Evolutionary conservation across 495 filamentous ascomycete genomes (phyloP).

Genomic region (Oidiodendron maius): DNA sequence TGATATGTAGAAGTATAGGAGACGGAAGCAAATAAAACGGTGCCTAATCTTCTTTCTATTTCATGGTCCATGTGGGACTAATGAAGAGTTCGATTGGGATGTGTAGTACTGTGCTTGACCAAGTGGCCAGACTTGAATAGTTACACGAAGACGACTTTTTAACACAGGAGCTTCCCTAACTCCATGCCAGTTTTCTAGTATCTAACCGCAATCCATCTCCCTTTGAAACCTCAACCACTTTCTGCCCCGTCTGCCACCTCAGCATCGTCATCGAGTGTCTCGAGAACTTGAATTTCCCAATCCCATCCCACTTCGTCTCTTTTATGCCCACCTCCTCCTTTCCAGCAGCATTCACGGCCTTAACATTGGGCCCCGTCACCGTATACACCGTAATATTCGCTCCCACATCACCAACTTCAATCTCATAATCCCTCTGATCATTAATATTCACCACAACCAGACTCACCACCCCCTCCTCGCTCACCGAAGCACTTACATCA

Average conservation of each 20-base stretch:
- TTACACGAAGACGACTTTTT: too few relatives aligned
- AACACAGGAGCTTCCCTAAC: too few relatives aligned
- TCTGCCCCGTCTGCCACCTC: conserved; percentile 52
- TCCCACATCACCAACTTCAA: conserved; percentile 46
- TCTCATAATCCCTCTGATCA: conserved; percentile 50
- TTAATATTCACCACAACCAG: conserved; percentile 66
- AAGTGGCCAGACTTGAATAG: too few relatives aligned
- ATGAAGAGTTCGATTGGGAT: too few relatives aligned
- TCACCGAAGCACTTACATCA: conserved; percentile 61
- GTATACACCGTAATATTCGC: conserved; percentile 48
- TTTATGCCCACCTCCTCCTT: conserved; percentile 53
- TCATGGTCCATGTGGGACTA: too few relatives aligned
- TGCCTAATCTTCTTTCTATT: too few relatives aligned
- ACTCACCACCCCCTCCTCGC: conserved; percentile 55
- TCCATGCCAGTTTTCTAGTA: conserved; percentile 21
- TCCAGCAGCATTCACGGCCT: conserved; percentile 52
- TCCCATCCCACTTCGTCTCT: conserved; percentile 56
- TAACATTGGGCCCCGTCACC: conserved; percentile 49
- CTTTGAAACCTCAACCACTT: conserved; percentile 10
- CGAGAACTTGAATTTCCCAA: conserved; percentile 51
- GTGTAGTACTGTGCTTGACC: too few relatives aligned
- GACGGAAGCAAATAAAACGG: too few relatives aligned
- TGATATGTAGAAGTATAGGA: too few relatives aligned
- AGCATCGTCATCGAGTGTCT: conserved; percentile 63
- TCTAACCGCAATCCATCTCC: conserved; percentile 10